These are phyloP conservation scores for Tuber indicum DNA, from an alignment of 495 filamentous ascomycete species.

Conservation along the genomic window DNA sequence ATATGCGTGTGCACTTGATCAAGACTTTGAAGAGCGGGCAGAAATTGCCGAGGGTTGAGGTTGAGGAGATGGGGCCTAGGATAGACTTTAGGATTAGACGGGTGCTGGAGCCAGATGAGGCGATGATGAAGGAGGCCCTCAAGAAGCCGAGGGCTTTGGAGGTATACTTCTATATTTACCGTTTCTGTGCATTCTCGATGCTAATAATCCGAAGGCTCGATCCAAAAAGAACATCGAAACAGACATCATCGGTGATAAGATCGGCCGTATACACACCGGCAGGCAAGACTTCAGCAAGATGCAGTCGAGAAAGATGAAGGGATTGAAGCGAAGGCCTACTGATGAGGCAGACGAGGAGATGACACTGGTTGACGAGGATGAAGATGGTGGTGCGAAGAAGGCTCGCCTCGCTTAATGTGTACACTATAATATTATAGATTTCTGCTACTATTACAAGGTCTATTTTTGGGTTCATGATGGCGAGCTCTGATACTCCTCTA, in stretches of 20 bases:
- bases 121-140: conserved; percentile 80
- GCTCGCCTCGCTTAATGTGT: conserved; percentile 25
- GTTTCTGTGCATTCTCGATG: neutral
- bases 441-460: neutral
- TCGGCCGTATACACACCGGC: conserved; percentile 85
- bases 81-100: conserved; percentile 89
- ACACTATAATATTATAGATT: conserved; percentile 27
- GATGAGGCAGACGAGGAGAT: conserved; percentile 51
- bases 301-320: conserved; percentile 99
- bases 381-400: conserved; percentile 16
- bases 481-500: neutral
- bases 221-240: conserved; percentile 92
- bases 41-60: conserved; percentile 78
- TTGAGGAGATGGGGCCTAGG: conserved; percentile 91
- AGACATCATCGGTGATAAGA: conserved; percentile 88
- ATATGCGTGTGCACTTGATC: conserved; percentile 78
- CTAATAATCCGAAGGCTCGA: conserved; percentile 16
- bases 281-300: conserved; percentile 80
- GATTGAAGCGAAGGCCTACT: conserved; percentile 71
- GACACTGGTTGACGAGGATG: conserved; percentile 47
- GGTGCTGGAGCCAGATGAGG: conserved; percentile 65
- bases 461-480: neutral
- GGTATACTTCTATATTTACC: conserved; percentile 48
- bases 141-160: conserved; percentile 68
- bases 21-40: conserved; percentile 78